Conservation (phyloP, 1,139 yeast species). For the Diutina ranongensis region DNA sequence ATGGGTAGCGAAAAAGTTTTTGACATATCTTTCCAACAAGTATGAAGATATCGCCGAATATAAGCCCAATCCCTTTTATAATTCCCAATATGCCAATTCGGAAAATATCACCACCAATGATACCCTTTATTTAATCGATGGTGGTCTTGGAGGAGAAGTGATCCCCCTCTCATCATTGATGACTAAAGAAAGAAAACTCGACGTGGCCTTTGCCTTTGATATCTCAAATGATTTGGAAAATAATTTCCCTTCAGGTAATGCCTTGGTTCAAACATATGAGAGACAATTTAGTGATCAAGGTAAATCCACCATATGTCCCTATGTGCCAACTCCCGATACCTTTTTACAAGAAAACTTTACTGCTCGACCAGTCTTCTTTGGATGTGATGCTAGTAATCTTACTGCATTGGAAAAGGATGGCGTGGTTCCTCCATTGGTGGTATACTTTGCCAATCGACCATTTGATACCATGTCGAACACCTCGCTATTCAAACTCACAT, state of each 20-base stretch:
- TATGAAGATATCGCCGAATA: conserved; percentile 29
- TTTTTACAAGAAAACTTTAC: conserved; percentile 43
- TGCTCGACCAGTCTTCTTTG: conserved; percentile 69
- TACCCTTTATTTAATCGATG: conserved; percentile 29
- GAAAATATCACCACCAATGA: conserved; percentile 16
- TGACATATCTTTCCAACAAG: conserved; percentile 31
- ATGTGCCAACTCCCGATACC: conserved; percentile 67
- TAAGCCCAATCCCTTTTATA: conserved; percentile 40
- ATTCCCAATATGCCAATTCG: conserved; percentile 27
- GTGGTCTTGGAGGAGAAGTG: conserved; percentile 30
- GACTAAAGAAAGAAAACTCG: conserved; percentile 25
- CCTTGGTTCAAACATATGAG: conserved; percentile 39
- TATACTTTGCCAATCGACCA: conserved; percentile 72
- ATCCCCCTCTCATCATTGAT: conserved; percentile 26
- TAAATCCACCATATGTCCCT: conserved; percentile 62
- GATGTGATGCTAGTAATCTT: conserved; percentile 65
- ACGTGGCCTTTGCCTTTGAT: conserved; percentile 28
- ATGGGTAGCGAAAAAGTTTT: conserved; percentile 31
- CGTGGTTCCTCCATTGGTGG: conserved; percentile 57
- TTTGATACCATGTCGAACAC: conserved; percentile 58
- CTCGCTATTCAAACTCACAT: conserved; percentile 59
- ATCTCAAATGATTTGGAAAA: conserved; percentile 19
- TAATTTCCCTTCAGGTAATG: conserved; percentile 31
- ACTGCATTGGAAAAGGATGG: conserved; percentile 30
- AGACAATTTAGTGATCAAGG: conserved; percentile 60